A percentile compares a stretch with the other conserved stretches of the same genome.
Evolutionary conservation across 2,329 filamentous ascomycete species (phyloP).

Genomic region (Cladosporium oxysporum): DNA sequence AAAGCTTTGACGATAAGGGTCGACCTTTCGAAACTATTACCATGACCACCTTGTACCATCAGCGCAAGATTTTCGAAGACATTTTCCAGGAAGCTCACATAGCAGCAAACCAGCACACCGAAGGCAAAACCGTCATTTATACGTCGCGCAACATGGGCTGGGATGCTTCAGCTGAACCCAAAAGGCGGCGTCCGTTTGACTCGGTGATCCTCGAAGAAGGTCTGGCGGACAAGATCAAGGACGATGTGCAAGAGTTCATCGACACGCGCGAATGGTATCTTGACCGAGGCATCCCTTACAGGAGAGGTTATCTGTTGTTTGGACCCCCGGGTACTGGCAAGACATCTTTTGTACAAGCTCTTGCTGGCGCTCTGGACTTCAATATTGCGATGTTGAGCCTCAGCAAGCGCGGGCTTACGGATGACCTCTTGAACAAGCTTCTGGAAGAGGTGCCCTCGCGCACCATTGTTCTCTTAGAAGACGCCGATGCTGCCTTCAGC

Average conservation of each 20-base stretch:
- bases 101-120: conserved; percentile 74
- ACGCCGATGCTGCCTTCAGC: conserved; percentile 86
- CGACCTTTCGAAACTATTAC: conserved; percentile 94
- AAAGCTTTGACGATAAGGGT: conserved; percentile 76
- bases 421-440: conserved; percentile 83
- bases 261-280: conserved; percentile 82
- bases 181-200: conserved; percentile 80
- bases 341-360: conserved; percentile 92
- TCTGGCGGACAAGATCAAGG: conserved; percentile 77
- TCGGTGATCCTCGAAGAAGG: conserved; percentile 86
- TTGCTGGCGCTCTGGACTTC: conserved; percentile 90
- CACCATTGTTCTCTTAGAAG: conserved; percentile 81
- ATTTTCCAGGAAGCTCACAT: conserved; percentile 85
- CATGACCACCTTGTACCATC: conserved; percentile 85
- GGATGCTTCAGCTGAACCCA: conserved; percentile 79
- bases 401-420: conserved; percentile 84
- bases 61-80: conserved; percentile 85
- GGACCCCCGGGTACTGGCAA: conserved; percentile 90
- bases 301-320: conserved; percentile 83
- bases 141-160: conserved; percentile 82
- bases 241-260: conserved; percentile 81
- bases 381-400: conserved; percentile 91
- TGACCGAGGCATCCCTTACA: conserved; percentile 91
- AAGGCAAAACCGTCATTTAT: conserved; percentile 93
- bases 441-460: conserved; percentile 81